Conservation (phyloP, 2,329 filamentous ascomycete genomes). For the Tolypocladium tropicale region DNA sequence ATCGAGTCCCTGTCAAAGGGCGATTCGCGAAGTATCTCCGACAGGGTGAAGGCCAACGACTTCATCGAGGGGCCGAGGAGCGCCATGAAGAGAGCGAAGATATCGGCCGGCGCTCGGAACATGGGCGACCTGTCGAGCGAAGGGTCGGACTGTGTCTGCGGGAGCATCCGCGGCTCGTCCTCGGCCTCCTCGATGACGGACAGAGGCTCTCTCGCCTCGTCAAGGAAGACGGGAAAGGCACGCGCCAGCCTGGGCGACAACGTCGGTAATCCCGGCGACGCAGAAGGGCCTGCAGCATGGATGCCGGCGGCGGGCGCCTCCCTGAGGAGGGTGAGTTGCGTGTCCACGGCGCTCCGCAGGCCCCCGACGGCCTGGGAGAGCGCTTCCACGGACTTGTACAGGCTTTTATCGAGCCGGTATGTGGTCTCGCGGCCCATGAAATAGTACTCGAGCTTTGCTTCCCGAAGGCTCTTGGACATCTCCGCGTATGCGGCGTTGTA, state of each 20-base stretch:
- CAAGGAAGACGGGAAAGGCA: constrained; percentile 20
- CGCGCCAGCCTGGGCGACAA: constrained; percentile 16
- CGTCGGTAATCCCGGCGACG: constrained; percentile 9
- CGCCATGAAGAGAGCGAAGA: constrained; percentile 83
- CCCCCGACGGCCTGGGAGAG: constrained; percentile 85
- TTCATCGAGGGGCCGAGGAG: constrained; percentile 92
- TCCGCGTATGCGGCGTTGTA: constrained; percentile 60
- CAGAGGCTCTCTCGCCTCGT: constrained; percentile 35
- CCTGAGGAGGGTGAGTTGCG: constrained; percentile 76
- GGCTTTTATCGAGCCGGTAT: constrained; percentile 66
- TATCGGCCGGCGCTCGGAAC: constrained; percentile 61
- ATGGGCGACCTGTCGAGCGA: constrained; percentile 19
- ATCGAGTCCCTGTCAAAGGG: constrained; percentile 64
- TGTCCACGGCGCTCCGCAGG: constrained; percentile 76
- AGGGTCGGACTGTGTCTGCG: constrained; percentile 18
- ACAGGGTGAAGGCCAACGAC: constrained; percentile 83
- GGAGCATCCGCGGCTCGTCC: constrained; percentile 26
- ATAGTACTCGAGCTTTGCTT: constrained; percentile 86
- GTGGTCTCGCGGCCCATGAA: constrained; percentile 68
- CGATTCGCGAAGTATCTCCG: constrained; percentile 77
- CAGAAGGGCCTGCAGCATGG: not conserved
- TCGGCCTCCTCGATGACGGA: constrained; percentile 53
- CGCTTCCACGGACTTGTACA: constrained; percentile 76
- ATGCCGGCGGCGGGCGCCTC: constrained; percentile 33
- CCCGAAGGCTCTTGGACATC: constrained; percentile 67